phyloP scores from a whole-genome alignment of 345 rosid species.

The Punica granatum region DNA sequence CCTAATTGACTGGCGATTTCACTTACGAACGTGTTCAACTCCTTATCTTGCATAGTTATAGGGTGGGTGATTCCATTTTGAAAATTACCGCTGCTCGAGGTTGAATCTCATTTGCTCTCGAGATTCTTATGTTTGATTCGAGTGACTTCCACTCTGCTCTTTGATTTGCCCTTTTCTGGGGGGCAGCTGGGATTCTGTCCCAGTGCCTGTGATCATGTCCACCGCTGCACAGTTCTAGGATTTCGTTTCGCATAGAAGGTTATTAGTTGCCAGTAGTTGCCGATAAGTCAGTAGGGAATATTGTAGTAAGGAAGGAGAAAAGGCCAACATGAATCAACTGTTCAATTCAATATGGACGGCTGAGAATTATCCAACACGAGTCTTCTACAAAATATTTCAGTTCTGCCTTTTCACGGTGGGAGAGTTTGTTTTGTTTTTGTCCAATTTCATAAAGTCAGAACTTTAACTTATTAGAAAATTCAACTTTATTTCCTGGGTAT shows the following conservation, averaged over 20 bases:
- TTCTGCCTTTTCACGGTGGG: slow-evolving; percentile 1
- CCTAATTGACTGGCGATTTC: not conserved
- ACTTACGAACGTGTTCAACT: too few species aligned
- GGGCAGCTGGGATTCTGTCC: not conserved
- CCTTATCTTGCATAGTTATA: too few species aligned
- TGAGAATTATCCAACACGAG: not conserved
- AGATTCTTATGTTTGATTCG: not conserved
- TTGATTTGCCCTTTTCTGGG: not conserved
- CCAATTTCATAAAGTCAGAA: not conserved
- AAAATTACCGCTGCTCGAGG: too few species aligned
- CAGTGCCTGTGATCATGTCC: not conserved
- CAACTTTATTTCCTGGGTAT: not conserved
- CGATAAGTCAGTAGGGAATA: not conserved
- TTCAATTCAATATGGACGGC: not conserved
- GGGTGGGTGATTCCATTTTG: too few species aligned
- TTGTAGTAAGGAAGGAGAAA: not conserved
- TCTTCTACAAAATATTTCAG: not conserved
- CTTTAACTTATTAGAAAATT: too few species aligned
- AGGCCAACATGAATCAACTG: not conserved
- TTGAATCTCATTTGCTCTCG: not conserved
- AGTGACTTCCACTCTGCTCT: not conserved
- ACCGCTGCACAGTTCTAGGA: not conserved
- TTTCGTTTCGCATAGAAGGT: not conserved
- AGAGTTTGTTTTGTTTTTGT: not conserved
- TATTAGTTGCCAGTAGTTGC: not conserved